Evolutionary conservation across 192 early-diverging fungal genomes (phyloP), one percentile per base, ranked within the genome.

Genomic region (Hyaloraphidium curvatum): DNA sequence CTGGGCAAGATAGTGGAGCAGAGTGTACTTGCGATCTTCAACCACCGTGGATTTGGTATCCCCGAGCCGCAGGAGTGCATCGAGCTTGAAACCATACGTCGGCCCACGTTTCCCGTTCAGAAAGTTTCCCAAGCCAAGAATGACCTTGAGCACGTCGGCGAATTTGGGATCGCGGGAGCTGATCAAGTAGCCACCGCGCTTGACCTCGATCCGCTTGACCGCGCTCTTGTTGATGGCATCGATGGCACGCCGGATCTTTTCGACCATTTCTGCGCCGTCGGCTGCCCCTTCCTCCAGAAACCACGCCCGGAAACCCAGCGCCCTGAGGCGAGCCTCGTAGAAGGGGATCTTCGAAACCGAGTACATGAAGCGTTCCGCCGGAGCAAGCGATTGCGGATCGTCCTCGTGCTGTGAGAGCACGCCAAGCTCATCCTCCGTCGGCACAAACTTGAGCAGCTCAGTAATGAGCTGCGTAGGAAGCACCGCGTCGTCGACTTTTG

Each of bases 101-200:
- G 22, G 22, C 22, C 52, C 52, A 30, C 52, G 52, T 22, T 53
- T 53, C 1, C 30, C 30, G 37, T 53, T 53, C 52, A 53, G 22
- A 30, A 26, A 53, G 37, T 53, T 53, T 33, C 52, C 52, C 22
- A 53, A 30, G 9, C 22, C 52, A 26, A 53, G 37, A 41, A 53
- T 53, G 14, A 53, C 28, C 33, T 37, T 37, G n/a, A 37, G 7
- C n/a, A n/a, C n/a, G n/a, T n/a, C n/a, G n/a, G n/a, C n/a, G n/a
- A n/a, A n/a, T n/a, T n/a, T n/a, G n/a, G n/a, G n/a, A n/a, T n/a
- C n/a, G n/a, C n/a, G n/a, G n/a, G n/a, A n/a, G n/a, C n/a, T n/a
- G n/a, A n/a, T n/a, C n/a, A n/a, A n/a, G n/a, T n/a, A n/a, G n/a
- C n/a, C n/a, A n/a, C n/a, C n/a, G n/a, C n/a, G n/a, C n/a, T n/a